Evolutionary conservation across 2,329 filamentous ascomycete genomes (phyloP).

Genomic region (Cytospora piceae): DNA sequence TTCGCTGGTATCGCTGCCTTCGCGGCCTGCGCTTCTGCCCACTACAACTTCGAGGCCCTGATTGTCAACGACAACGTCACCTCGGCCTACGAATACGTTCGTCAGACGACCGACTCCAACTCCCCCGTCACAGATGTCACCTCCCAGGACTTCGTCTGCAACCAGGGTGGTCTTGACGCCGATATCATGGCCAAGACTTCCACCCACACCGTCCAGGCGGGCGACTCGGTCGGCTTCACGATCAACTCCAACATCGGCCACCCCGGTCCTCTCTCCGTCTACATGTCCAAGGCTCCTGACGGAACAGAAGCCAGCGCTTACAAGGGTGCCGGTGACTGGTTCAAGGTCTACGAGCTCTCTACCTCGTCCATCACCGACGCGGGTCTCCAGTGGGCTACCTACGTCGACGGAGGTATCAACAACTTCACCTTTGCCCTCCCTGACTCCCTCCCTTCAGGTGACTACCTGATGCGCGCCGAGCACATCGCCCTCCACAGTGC

Average conservation of each 20-base stretch:
- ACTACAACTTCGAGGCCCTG: conserved; percentile 32
- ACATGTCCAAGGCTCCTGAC: conserved; percentile 42
- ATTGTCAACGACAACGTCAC: conserved; percentile 34
- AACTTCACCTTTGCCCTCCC: conserved; percentile 44
- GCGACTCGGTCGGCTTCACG: conserved; percentile 48
- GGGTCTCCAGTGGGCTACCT: conserved; percentile 41
- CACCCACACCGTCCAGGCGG: conserved; percentile 43
- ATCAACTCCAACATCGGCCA: conserved; percentile 42
- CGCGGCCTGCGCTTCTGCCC: conserved; percentile 26
- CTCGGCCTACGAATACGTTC: conserved; percentile 33
- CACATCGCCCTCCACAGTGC: conserved; percentile 46
- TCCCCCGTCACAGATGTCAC: conserved; percentile 45
- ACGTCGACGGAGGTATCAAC: conserved; percentile 35
- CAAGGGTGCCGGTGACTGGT: conserved; percentile 43
- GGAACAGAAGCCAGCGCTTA: conserved; percentile 40
- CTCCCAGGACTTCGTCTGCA: conserved; percentile 45
- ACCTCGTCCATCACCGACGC: conserved; percentile 37
- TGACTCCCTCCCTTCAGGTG: conserved; percentile 38
- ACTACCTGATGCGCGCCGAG: conserved; percentile 49
- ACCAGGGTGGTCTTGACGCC: conserved; percentile 43
- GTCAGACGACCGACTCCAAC: conserved; percentile 38
- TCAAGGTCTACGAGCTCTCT: conserved; percentile 43
- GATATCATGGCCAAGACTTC: conserved; percentile 43
- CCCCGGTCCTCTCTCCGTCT: conserved; percentile 44
- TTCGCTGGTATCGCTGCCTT: conserved; percentile 27